A percentile compares a stretch with the other conserved stretches of the same genome.
Evolutionary conservation across 2,329 filamentous ascomycete genomes (phyloP).

Genomic region (Fusarium tricinctum): DNA sequence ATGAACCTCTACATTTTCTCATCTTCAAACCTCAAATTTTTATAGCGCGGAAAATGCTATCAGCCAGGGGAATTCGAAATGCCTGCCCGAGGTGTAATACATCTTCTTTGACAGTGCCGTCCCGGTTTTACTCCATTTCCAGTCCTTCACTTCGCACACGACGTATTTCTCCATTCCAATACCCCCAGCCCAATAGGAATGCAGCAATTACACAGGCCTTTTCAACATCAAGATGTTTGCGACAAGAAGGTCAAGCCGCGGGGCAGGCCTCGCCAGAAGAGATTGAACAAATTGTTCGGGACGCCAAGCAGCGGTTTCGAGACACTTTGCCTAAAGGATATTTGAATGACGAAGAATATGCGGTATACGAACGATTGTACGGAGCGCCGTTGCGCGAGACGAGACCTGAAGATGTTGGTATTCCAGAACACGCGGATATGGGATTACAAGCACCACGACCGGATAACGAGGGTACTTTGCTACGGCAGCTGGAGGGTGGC

Average conservation of each 20-base stretch:
- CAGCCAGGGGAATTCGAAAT: slow-evolving; percentile 53
- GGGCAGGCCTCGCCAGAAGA: slow-evolving; percentile 50
- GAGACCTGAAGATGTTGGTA: slow-evolving; percentile 70
- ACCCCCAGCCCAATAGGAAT: slow-evolving; percentile 47
- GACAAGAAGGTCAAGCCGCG: slow-evolving; percentile 36
- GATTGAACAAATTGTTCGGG: slow-evolving; percentile 75
- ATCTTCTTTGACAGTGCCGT: slow-evolving; percentile 29
- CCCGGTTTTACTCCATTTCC: slow-evolving; percentile 26
- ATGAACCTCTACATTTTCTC: slow-evolving; percentile 20
- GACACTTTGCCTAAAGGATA: slow-evolving; percentile 81
- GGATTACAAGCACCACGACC: slow-evolving; percentile 38
- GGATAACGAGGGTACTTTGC: slow-evolving; percentile 59
- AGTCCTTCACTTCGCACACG: slow-evolving; percentile 37
- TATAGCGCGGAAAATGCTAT: slow-evolving; percentile 53
- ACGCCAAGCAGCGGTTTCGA: slow-evolving; percentile 81
- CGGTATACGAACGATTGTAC: slow-evolving; percentile 84
- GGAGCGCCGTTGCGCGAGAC: slow-evolving; percentile 78
- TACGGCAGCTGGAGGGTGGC: slow-evolving; percentile 70
- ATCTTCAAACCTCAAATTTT: slow-evolving; percentile 30
- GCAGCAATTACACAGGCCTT: slow-evolving; percentile 49
- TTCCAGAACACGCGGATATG: slow-evolving; percentile 59
- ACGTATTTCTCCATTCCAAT: slow-evolving; percentile 32
- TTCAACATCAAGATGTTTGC: slow-evolving; percentile 49
- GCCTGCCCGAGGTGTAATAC: slow-evolving; percentile 51
- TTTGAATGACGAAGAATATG: slow-evolving; percentile 77